Evolutionary conservation across 2,329 filamentous ascomycete species (phyloP).

Genomic region (Dendrostoma leiphaemia): DNA sequence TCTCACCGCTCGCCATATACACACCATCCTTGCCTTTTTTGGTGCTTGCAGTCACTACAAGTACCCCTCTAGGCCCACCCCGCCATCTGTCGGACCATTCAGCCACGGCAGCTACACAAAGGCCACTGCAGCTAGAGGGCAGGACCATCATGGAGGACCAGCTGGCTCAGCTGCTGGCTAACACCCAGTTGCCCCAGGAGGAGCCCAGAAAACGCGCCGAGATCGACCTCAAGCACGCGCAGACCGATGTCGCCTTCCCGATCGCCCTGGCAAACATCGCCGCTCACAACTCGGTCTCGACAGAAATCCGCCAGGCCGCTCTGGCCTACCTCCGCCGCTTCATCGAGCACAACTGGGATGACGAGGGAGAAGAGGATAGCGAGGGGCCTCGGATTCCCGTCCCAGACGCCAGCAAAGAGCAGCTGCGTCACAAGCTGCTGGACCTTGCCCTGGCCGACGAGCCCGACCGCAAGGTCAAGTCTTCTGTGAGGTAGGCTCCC

Average conservation of each 20-base stretch:
- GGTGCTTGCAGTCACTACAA: not conserved
- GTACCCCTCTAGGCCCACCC: not conserved
- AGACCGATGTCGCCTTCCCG: conserved; percentile 70
- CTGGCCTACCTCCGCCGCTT: conserved; percentile 79
- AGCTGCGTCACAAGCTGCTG: conserved; percentile 72
- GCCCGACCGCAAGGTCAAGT: conserved; percentile 82
- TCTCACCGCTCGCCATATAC: not conserved
- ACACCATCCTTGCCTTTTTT: not conserved
- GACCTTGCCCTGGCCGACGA: conserved; percentile 72
- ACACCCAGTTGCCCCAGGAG: conserved; percentile 77
- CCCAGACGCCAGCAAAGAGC: conserved; percentile 68
- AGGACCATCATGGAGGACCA: conserved; percentile 81
- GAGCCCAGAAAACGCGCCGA: conserved; percentile 83
- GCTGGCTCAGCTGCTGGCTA: conserved; percentile 81
- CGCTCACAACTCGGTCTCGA: conserved; percentile 68
- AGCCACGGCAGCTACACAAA: not conserved
- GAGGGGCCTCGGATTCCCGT: conserved; percentile 58
- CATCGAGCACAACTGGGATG: conserved; percentile 81
- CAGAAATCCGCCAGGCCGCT: conserved; percentile 78
- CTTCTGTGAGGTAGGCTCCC: conserved; percentile 71
- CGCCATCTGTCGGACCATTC: not conserved
- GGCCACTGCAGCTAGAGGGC: not conserved
- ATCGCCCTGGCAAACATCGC: conserved; percentile 78
- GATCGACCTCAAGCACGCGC: conserved; percentile 71
- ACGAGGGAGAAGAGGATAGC: conserved; percentile 64